These are phyloP conservation scores for Lyophyllum shimeji DNA, from an alignment of 768 basidiomycete genomes.

Conservation along the genomic window DNA sequence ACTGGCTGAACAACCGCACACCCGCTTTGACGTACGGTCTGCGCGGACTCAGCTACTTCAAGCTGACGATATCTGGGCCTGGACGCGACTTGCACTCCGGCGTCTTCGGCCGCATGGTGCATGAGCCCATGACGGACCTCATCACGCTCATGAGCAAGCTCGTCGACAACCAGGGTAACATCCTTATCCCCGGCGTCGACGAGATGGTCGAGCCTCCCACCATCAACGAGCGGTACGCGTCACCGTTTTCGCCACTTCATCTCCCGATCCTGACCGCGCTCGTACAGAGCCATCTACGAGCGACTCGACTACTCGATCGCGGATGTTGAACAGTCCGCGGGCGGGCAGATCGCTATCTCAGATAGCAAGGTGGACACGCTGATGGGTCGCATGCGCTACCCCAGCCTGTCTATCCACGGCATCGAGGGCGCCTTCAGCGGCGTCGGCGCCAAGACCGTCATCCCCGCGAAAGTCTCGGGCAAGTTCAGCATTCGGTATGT, in stretches of 20 bases:
- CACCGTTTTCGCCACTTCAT: neutral
- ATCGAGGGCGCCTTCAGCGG: constrained; percentile 94
- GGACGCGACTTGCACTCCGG: constrained; percentile 90
- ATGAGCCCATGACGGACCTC: constrained; percentile 95
- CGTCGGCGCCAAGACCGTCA: constrained; percentile 87
- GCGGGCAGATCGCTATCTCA: constrained; percentile 73
- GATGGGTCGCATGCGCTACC: constrained; percentile 93
- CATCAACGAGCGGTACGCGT: constrained; percentile 64
- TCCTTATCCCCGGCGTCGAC: constrained; percentile 86
- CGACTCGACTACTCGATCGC: constrained; percentile 67
- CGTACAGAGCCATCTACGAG: constrained; percentile 62
- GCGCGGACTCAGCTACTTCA: constrained; percentile 87
- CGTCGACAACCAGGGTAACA: constrained; percentile 74
- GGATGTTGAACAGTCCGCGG: constrained; percentile 77
- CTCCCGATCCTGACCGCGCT: neutral
- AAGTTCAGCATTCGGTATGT: constrained; percentile 92
- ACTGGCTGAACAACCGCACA: constrained; percentile 86
- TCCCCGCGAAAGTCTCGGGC: constrained; percentile 84
- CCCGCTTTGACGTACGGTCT: constrained; percentile 86
- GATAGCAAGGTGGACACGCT: constrained; percentile 75
- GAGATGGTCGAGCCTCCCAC: constrained; percentile 78
- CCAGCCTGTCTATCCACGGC: constrained; percentile 89
- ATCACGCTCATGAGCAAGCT: constrained; percentile 82
- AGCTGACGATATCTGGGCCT: constrained; percentile 79
- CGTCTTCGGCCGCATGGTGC: constrained; percentile 76